Base-by-base conservation (phyloP, 208 protist genomes). In the Vickermania spadyakhi region DNA sequence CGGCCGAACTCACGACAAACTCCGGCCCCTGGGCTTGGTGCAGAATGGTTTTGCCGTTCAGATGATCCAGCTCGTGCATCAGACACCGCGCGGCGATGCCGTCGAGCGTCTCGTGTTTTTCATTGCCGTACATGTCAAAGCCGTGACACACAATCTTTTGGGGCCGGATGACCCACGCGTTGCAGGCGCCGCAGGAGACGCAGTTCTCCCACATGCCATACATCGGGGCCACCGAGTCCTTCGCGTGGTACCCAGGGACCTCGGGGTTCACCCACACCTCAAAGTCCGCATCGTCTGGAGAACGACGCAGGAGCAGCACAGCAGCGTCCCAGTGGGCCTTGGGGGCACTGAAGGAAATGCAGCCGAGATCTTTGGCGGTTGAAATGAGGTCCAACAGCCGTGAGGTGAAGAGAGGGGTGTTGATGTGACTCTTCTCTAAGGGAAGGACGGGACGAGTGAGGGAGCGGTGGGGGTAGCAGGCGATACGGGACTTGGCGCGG, bases 201-300 rank as follows among this genome's bases (percentile, higher is more conserved):
- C 86, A 93, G 69, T 91, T 96, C 65, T 96, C 85, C 89, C 89
- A 96, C 89, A 93, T 96, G 42, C 89, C 89, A 56, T 91, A 93
- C 88, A 94, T 91, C 4, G 88, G 77, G 13, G 88, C 88, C 21
- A 90, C 68, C 11, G 84, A 77, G 28, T 73, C 52, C 18, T 68
- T 73, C 57, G 89, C 82, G 51, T 92, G 75, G 61, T 92, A 90
- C 28, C 78, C 80, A 1, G 84, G 79, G 5, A 94, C 77, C 11
- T 62, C 65, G 0, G 88, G 88, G 60, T 92, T 94, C 26, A 92
- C 84, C 83, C 84, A 94, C 62, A 92, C 82, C 53, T 94, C 88
- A 61, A 89, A 94, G 2, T 84, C 66, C 51, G 52, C 36, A 14
- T 91, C 77, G 30, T 87, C 70, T 1, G 84, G 84, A 45, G 70